Evolutionary conservation across 129 eudicot species (phyloP).

Genomic region (Escallonia rubra): DNA sequence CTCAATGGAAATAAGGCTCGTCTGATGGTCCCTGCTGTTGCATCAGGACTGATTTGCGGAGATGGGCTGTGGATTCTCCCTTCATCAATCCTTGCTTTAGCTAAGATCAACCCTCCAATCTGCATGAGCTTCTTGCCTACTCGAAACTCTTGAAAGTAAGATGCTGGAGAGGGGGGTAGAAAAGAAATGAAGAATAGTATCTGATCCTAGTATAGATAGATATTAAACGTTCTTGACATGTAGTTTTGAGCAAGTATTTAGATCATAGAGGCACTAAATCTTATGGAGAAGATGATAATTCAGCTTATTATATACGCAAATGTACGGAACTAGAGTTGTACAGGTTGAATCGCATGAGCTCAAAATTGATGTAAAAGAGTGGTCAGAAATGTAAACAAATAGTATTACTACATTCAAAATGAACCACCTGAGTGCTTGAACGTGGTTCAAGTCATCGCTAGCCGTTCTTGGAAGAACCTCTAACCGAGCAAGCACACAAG

Average conservation of each 20-base stretch:
- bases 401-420: too few species aligned
- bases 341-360: too few species aligned
- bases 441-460: too few species aligned
- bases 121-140: slow-evolving; percentile 68
- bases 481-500: too few species aligned
- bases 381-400: too few species aligned
- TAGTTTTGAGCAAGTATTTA: background rate
- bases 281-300: too few species aligned
- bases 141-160: slow-evolving; percentile 5
- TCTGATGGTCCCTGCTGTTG: slow-evolving; percentile 83
- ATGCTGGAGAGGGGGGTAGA: background rate
- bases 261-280: too few species aligned
- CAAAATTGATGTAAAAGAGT: too few species aligned
- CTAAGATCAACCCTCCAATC: slow-evolving; percentile 64
- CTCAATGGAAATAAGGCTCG: slow-evolving; percentile 49
- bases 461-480: too few species aligned
- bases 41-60: slow-evolving; percentile 88
- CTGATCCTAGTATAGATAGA: background rate
- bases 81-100: slow-evolving; percentile 65
- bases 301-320: too few species aligned
- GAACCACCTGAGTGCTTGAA: too few species aligned
- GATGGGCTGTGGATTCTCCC: slow-evolving; percentile 93
- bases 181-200: background rate
- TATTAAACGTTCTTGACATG: background rate
- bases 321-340: too few species aligned